phyloP scores from a whole-genome alignment of 331 rosid species.

The Cydonia oblonga region DNA sequence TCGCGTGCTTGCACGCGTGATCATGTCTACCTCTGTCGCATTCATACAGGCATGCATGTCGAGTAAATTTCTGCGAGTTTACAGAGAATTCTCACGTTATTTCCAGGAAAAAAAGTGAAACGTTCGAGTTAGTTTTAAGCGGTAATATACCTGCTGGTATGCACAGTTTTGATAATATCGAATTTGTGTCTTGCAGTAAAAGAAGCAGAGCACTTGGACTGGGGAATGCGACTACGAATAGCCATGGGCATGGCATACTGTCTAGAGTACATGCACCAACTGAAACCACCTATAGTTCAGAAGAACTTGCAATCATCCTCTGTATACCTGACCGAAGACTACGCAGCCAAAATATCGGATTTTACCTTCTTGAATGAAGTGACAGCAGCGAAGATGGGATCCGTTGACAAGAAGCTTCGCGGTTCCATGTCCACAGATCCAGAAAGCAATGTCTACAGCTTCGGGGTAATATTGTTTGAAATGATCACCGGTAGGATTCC shows the following conservation, averaged over 20 bases:
- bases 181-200: slow-evolving; percentile 43
- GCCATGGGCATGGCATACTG: slow-evolving; percentile 93
- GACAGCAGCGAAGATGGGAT: slow-evolving; percentile 25
- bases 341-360: slow-evolving; percentile 81
- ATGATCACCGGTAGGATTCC: slow-evolving; percentile 66
- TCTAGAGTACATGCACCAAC: slow-evolving; percentile 69
- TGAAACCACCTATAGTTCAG: slow-evolving; percentile 50
- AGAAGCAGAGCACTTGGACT: slow-evolving; percentile 84
- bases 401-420: slow-evolving; percentile 18
- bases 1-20: too few species aligned
- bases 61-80: too few species aligned
- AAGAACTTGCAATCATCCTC: slow-evolving; percentile 60
- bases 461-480: slow-evolving; percentile 65
- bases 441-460: slow-evolving; percentile 63
- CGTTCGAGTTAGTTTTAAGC: too few species aligned
- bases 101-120: too few species aligned
- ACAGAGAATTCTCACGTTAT: too few species aligned
- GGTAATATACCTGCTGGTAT: too few species aligned
- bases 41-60: too few species aligned
- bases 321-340: slow-evolving; percentile 77
- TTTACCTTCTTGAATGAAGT: slow-evolving; percentile 57
- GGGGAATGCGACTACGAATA: slow-evolving; percentile 70
- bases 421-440: slow-evolving; percentile 27
- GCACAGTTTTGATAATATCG: not conserved
- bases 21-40: too few species aligned